Percentiles rank a stretch among this genome's conserved stretches.
Evolutionary conservation across 345 rosid species (phyloP).

Genomic region (Euclidium syriacum): DNA sequence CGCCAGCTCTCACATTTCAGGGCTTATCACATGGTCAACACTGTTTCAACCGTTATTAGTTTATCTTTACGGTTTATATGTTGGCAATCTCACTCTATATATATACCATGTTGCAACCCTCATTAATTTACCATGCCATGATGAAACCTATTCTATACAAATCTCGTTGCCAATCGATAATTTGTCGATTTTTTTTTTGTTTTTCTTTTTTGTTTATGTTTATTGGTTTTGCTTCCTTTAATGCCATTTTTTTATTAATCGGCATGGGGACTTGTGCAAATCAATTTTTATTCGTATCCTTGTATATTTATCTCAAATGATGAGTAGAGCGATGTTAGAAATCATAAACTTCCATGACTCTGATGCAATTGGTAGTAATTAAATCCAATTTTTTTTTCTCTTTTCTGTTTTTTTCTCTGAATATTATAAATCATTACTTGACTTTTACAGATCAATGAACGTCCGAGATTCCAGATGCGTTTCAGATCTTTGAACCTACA

Average conservation of each 20-base stretch:
- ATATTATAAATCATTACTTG: not conserved
- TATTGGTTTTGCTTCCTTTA: not conserved
- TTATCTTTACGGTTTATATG: not conserved
- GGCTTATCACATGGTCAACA: constrained; percentile 4
- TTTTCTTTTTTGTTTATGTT: not conserved
- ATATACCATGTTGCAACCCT: not conserved
- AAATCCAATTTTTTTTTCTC: not conserved
- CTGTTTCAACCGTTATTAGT: not conserved
- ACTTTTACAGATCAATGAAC: not conserved
- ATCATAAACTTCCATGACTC: constrained; percentile 32
- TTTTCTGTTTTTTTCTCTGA: not conserved
- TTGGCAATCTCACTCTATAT: not conserved
- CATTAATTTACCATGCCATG: not conserved
- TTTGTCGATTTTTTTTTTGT: not conserved
- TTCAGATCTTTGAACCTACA: too few species aligned
- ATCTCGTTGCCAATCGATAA: not conserved
- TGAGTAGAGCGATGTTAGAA: constrained; percentile 28
- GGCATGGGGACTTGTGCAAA: not conserved
- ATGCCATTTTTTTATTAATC: not conserved
- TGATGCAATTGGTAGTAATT: not conserved
- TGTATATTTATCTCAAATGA: constrained; percentile 9
- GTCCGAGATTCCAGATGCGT: too few species aligned
- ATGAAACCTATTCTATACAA: not conserved
- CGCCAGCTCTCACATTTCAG: not conserved
- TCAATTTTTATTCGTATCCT: not conserved